Evolutionary conservation across 805 yeast species (phyloP).

Genomic region (Yarrowia hollandica): DNA sequence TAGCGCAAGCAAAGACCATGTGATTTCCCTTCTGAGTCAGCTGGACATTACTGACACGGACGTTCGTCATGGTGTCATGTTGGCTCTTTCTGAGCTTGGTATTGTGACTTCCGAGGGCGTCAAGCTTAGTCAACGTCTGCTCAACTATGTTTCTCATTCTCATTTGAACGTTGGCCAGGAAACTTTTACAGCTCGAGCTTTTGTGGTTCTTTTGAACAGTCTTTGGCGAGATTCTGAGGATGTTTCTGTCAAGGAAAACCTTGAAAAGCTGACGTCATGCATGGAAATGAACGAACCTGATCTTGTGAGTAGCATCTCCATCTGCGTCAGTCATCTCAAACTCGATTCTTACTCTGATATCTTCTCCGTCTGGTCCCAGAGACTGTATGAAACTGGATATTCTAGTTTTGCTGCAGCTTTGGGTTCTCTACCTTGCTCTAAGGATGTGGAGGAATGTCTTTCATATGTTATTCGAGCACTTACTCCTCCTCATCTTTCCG

Average conservation of each 20-base stretch:
- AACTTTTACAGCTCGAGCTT: background rate
- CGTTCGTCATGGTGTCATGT: constrained; percentile 2
- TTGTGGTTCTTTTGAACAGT: background rate
- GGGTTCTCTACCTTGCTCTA: background rate
- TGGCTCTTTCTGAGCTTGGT: background rate
- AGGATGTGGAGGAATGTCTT: background rate
- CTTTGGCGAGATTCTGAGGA: background rate
- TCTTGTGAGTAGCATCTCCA: background rate
- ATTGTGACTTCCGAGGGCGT: background rate
- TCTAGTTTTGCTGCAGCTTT: constrained; percentile 2
- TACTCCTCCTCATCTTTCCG: background rate
- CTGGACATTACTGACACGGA: constrained; percentile 1
- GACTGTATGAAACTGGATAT: constrained; percentile 11
- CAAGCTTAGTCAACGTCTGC: background rate
- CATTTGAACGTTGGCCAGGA: background rate
- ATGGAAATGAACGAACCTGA: constrained; percentile 12
- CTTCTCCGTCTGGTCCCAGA: constrained; percentile 16
- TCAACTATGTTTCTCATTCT: background rate
- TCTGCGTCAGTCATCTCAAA: background rate
- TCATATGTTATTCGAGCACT: background rate
- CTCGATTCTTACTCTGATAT: constrained; percentile 5
- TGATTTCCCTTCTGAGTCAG: background rate
- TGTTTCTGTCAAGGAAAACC: background rate
- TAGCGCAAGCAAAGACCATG: constrained; percentile 1
- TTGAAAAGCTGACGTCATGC: background rate